A percentile compares a stretch with the other conserved stretches of the same genome.
Conservation (phyloP, 2,329 filamentous ascomycete species). For the Grosmannia serpens region DNA sequence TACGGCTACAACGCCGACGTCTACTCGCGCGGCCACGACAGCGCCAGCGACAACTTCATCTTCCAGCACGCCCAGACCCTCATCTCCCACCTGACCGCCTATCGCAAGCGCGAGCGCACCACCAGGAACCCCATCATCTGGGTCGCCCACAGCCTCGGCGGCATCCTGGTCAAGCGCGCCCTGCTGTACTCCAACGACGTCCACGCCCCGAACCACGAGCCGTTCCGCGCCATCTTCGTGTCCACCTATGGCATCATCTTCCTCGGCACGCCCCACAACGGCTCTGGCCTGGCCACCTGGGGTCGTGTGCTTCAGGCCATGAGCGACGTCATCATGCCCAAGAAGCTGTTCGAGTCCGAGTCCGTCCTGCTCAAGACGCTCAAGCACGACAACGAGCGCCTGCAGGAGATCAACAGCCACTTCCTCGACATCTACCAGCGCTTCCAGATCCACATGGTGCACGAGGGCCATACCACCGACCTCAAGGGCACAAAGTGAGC, state of each 20-base stretch:
- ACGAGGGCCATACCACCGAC: conserved; percentile 62
- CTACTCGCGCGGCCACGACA: conserved; percentile 32
- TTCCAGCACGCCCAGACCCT: conserved; percentile 62
- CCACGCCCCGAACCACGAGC: conserved; percentile 45
- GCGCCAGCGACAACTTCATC: conserved; percentile 54
- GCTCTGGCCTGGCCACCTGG: conserved; percentile 58
- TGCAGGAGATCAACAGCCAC: conserved; percentile 62
- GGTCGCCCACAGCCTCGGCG: conserved; percentile 63
- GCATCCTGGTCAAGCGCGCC: conserved; percentile 59
- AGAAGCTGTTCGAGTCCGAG: conserved; percentile 55
- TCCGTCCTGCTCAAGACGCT: conserved; percentile 57
- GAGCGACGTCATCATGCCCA: conserved; percentile 52
- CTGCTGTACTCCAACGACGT: conserved; percentile 56
- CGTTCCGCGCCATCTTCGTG: conserved; percentile 57
- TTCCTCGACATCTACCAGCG: conserved; percentile 61
- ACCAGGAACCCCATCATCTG: conserved; percentile 59
- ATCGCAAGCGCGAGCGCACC: conserved; percentile 46
- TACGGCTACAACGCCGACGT: conserved; percentile 67
- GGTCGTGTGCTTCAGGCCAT: conserved; percentile 56
- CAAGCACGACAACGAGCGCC: conserved; percentile 61
- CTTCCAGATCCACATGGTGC: conserved; percentile 65
- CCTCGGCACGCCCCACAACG: conserved; percentile 64
- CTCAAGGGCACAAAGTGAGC: conserved; percentile 46
- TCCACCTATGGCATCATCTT: conserved; percentile 70
- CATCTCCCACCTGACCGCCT: conserved; percentile 48